Evolutionary conservation across 192 early-diverging fungal species (phyloP).

Genomic region (Coemansia sp.): DNA sequence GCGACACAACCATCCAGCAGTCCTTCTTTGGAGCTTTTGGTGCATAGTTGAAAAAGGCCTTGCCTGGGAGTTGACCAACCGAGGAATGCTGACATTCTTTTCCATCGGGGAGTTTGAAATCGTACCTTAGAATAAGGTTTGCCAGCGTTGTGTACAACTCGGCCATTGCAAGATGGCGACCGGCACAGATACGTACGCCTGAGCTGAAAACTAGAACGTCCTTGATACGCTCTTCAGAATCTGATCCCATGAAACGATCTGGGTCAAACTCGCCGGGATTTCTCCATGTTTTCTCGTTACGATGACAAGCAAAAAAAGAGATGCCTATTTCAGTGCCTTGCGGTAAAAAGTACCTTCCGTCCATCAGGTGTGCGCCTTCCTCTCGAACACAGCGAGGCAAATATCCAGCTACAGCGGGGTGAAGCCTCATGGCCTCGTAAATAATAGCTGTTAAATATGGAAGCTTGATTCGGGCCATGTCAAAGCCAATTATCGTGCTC

Average conservation of each 20-base stretch:
- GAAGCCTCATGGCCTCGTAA: conserved; percentile 43
- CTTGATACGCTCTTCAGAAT: conserved; percentile 6
- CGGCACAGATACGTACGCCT: conserved; percentile 43
- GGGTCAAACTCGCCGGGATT: conserved; percentile 29
- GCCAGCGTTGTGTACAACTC: conserved; percentile 47
- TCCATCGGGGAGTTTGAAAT: conserved; percentile 18
- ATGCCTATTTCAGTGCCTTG: conserved; percentile 13
- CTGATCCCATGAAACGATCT: conserved; percentile 35
- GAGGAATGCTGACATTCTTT: not conserved
- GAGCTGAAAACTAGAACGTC: conserved; percentile 35
- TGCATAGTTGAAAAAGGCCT: conserved; percentile 21
- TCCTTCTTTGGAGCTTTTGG: conserved; percentile 19
- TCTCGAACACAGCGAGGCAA: conserved; percentile 27
- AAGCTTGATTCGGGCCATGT: conserved; percentile 17
- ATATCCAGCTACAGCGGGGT: conserved; percentile 21
- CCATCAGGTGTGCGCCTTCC: conserved; percentile 8
- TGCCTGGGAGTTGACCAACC: conserved; percentile 14
- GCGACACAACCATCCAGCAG: conserved; percentile 22
- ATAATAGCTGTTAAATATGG: conserved; percentile 44
- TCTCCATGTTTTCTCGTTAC: conserved; percentile 16
- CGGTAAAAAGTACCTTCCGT: conserved; percentile 21
- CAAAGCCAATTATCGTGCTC: conserved; percentile 15
- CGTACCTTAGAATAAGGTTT: conserved; percentile 39
- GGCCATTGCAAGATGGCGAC: conserved; percentile 37
- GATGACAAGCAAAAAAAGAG: conserved; percentile 33